Conservation (phyloP, 2,329 filamentous ascomycete species). For the Dendryphion nanum region DNA sequence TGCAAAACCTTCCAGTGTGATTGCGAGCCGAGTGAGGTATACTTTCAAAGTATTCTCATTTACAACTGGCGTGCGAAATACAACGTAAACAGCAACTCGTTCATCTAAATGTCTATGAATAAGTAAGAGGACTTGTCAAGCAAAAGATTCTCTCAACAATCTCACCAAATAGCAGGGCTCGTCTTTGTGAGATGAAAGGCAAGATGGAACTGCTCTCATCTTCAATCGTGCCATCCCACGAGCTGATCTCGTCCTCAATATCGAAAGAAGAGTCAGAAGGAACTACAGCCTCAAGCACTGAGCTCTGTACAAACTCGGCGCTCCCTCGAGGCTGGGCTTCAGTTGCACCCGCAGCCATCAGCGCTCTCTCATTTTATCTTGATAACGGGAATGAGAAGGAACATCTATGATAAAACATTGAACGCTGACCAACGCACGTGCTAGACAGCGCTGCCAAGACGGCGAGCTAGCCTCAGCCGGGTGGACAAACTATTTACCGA, state of each 20-base stretch:
- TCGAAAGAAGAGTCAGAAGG: constrained; percentile 37
- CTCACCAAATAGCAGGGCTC: constrained; percentile 71
- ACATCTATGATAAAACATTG: too few relatives aligned
- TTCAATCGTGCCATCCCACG: constrained; percentile 46
- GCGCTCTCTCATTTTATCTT: neutral
- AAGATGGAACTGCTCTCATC: constrained; percentile 48
- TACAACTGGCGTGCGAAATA: constrained; percentile 63
- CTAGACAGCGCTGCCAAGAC: too few relatives aligned
- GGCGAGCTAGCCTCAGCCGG: too few relatives aligned
- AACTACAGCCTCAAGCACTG: constrained; percentile 39
- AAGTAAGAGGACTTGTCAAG: constrained; percentile 53
- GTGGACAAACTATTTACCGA: too few relatives aligned
- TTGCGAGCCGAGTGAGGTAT: constrained; percentile 61
- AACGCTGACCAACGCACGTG: too few relatives aligned
- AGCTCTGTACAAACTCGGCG: constrained; percentile 39
- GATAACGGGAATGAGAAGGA: neutral
- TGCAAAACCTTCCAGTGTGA: constrained; percentile 67
- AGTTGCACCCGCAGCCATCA: constrained; percentile 18
- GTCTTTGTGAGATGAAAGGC: constrained; percentile 60
- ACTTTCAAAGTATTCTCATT: constrained; percentile 58
- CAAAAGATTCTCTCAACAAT: constrained; percentile 22
- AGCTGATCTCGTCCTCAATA: constrained; percentile 39
- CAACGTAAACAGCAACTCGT: constrained; percentile 65
- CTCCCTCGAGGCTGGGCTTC: constrained; percentile 29
- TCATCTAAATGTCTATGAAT: constrained; percentile 64